A percentile compares a stretch with the other conserved stretches of the same genome.
Conservation (phyloP, 805 yeast species). For the Cyberlindnera japonica region DNA sequence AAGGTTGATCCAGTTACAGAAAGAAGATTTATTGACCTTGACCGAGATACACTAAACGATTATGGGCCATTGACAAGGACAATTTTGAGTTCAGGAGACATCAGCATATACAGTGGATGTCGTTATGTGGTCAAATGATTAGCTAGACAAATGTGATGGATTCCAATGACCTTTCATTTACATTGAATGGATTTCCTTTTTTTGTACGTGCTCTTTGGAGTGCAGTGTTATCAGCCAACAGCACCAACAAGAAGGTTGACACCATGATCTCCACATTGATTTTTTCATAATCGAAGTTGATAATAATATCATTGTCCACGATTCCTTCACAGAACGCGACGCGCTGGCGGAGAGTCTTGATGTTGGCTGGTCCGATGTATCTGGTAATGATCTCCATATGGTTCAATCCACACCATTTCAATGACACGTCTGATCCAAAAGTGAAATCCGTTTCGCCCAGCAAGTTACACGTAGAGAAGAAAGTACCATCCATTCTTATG, state of each 20-base stretch:
- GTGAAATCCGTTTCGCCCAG: slow-evolving; percentile 13
- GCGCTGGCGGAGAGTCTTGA: slow-evolving; percentile 17
- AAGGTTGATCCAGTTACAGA: slow-evolving; percentile 23
- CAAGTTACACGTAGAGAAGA: slow-evolving; percentile 2
- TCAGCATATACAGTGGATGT: slow-evolving; percentile 24
- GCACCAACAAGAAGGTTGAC: slow-evolving; percentile 20
- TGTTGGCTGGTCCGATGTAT: slow-evolving; percentile 1
- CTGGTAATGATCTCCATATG: slow-evolving; percentile 22
- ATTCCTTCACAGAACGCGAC: slow-evolving; percentile 20
- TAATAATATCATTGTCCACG: slow-evolving; percentile 10
- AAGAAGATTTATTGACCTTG: slow-evolving; percentile 21
- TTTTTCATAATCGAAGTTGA: slow-evolving; percentile 20
- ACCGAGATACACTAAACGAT: slow-evolving; percentile 16
- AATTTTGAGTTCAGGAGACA: slow-evolving; percentile 11
- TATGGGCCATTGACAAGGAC: slow-evolving; percentile 24
- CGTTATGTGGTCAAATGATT: slow-evolving; percentile 13
- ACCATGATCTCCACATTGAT: slow-evolving; percentile 25
- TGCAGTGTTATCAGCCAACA: slow-evolving; percentile 6
- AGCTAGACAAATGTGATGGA: too few relatives aligned
- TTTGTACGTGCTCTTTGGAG: not conserved
- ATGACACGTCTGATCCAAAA: slow-evolving; percentile 16
- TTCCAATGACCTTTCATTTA: not conserved
- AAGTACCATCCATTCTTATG: slow-evolving; percentile 11
- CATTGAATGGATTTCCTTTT: not conserved
- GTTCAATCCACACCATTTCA: slow-evolving; percentile 24